Conservation (phyloP, 768 basidiomycete genomes). For the Lentinula raphanica region DNA sequence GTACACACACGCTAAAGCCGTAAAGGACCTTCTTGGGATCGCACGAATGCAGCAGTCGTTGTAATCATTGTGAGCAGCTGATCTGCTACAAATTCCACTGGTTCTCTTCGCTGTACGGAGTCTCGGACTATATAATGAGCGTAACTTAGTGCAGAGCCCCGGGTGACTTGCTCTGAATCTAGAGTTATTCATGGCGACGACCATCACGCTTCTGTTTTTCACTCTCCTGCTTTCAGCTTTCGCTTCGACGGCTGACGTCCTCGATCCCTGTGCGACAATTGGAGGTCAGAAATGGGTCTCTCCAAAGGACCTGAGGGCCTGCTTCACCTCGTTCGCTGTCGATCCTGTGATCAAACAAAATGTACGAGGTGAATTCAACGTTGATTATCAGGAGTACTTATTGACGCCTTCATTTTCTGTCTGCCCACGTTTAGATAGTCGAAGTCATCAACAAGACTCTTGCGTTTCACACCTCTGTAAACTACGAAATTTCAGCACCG, state of each 20-base stretch:
- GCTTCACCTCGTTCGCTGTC: conserved; percentile 30
- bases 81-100: neutral
- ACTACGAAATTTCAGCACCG: conserved; percentile 31
- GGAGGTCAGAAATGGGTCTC: conserved; percentile 32
- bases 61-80: neutral
- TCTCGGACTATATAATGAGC: no score
- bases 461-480: conserved; percentile 35
- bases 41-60: neutral
- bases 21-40: neutral
- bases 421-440: conserved; percentile 25
- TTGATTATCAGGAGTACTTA: neutral
- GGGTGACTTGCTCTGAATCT: no score
- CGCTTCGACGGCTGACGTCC: neutral
- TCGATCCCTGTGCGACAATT: conserved; percentile 32
- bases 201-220: neutral
- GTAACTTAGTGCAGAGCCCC: no score
- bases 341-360: conserved; percentile 27
- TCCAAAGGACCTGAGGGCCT: conserved; percentile 28
- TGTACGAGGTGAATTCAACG: conserved; percentile 15
- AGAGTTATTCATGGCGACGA: neutral
- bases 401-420: neutral
- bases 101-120: no score
- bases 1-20: neutral
- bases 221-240: no score
- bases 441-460: conserved; percentile 35